Base-by-base conservation (phyloP, 208 protist genomes). In the Trypanosoma avium region DNA sequence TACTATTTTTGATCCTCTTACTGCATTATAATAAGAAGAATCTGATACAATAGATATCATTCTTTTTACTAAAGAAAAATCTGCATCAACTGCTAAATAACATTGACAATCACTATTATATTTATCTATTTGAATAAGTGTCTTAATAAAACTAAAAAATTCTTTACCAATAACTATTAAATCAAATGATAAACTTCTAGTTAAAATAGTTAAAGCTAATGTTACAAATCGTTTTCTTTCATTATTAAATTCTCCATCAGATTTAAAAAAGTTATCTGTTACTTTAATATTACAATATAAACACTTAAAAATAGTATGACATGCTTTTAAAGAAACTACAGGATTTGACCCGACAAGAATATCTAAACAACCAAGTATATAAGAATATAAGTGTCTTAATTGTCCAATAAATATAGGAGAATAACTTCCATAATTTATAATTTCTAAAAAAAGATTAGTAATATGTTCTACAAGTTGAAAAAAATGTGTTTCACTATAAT, bases 281-380 rank as follows among this genome's bases (percentile, higher is more conserved):
- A 56, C 42, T 22, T 13, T 21, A 53, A 22, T 30, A 40, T 67
- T 62, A 56, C 43, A 56, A 67, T 67, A 67, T 29, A 72, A 66
- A 26, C 43, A 4, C 1, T 40, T 38, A 15, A 72, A 52, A 13
- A 72, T 17, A 8, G 27, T 6, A 30, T 35, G 52, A 45, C 24
- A 66, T 29, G 3, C 46, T 52, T 54, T 59, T 29, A 72, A 62
- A 4, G 58, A 45, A 45, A 24, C 35, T 7, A 72, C 32, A 19
- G 42, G 35, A 47, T 72, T 53, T 4, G 58, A 60, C 1, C 21
- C 32, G 5, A 40, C 58, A 8, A 67, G 26, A 22, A 67, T 67
- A 49, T 72, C 58, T 40, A 67, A 56, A 48, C 66, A 72, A 21
- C 1, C 10, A 26, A 72, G 30, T 21, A 67, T 47, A 22, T 49